phyloP scores from a whole-genome alignment of 768 basidiomycete genomes.

The Hypholoma fasciculare region DNA sequence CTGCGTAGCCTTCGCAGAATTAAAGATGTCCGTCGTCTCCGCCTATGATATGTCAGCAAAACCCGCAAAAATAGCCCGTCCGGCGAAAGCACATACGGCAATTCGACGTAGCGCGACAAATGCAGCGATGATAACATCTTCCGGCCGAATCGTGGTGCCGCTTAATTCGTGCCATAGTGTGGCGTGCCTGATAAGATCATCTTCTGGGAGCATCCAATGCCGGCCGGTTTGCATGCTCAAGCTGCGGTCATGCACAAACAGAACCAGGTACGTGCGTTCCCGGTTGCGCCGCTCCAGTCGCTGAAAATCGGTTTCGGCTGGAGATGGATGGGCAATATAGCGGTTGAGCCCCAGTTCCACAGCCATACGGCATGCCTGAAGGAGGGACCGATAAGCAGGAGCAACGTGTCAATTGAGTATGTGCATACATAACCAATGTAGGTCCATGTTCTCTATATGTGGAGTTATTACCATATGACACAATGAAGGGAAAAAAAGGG shows the following conservation, averaged over 20 bases:
- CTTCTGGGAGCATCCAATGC: slow-evolving; percentile 88
- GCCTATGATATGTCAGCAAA: slow-evolving; percentile 41
- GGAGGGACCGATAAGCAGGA: slow-evolving; percentile 8
- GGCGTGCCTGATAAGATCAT: slow-evolving; percentile 73
- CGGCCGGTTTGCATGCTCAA: slow-evolving; percentile 85
- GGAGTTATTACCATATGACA: slow-evolving; percentile 12
- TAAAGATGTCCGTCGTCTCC: slow-evolving; percentile 78
- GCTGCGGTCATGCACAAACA: slow-evolving; percentile 86
- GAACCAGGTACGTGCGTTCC: slow-evolving; percentile 83
- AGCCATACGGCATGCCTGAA: slow-evolving; percentile 83
- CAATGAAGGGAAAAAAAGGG: slow-evolving; percentile 8
- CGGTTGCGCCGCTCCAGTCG: slow-evolving; percentile 77
- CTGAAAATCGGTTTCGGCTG: slow-evolving; percentile 65
- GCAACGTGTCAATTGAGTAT: slow-evolving; percentile 8
- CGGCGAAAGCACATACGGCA: slow-evolving; percentile 43
- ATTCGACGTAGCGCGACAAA: slow-evolving; percentile 78
- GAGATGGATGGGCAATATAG: slow-evolving; percentile 53
- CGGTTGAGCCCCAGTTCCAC: slow-evolving; percentile 82
- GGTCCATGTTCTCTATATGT: slow-evolving; percentile 73
- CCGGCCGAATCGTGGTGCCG: slow-evolving; percentile 56
- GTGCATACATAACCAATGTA: slow-evolving; percentile 80
- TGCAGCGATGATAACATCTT: slow-evolving; percentile 79
- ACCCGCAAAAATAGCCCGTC: not conserved
- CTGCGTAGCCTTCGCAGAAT: slow-evolving; percentile 45
- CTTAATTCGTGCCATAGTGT: slow-evolving; percentile 70